Evolutionary conservation across 306 rosid genomes (phyloP).

Genomic region (Malus domestica): DNA sequence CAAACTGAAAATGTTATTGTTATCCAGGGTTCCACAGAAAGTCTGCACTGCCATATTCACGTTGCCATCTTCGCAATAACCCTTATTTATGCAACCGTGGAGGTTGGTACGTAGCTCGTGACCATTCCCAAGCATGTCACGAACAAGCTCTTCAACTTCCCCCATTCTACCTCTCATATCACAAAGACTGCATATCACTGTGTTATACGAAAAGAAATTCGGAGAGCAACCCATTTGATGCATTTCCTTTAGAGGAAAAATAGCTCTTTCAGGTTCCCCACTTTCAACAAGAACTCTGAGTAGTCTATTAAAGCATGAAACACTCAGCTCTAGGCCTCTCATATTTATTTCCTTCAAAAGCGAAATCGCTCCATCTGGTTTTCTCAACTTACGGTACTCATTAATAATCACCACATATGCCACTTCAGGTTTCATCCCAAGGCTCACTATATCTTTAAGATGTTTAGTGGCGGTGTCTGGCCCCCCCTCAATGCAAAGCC

Average conservation of each 20-base stretch:
- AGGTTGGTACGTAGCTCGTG: conserved; percentile 23
- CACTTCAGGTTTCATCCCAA: conserved; percentile 31
- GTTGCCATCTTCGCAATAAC: conserved; percentile 32
- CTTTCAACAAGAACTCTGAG: conserved; percentile 28
- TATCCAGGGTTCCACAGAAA: conserved; percentile 23
- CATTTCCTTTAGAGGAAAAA: conserved; percentile 41
- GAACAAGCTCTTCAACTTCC: conserved; percentile 35
- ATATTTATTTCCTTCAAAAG: conserved; percentile 43
- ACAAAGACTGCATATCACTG: conserved; percentile 34
- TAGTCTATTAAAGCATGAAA: conserved; percentile 38
- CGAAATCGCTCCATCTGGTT: conserved; percentile 31
- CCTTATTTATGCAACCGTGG: conserved; percentile 28
- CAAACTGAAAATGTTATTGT: conserved; percentile 21
- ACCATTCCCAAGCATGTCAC: conserved; percentile 37
- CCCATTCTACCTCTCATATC: conserved; percentile 31
- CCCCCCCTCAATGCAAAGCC: conserved; percentile 37
- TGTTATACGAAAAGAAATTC: conserved; percentile 36
- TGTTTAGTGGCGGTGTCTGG: conserved; percentile 33
- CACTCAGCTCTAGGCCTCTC: conserved; percentile 30
- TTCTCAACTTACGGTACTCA: conserved; percentile 29
- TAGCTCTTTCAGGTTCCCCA: conserved; percentile 29
- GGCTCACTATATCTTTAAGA: conserved; percentile 29
- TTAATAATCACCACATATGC: conserved; percentile 35
- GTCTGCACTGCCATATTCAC: conserved; percentile 27
- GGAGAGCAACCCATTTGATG: conserved; percentile 37